Percentiles rank a stretch among this genome's conserved stretches.
These are phyloP conservation scores for Ilex aquifolium DNA, from an alignment of 257 asterid species.

Conservation along the genomic window DNA sequence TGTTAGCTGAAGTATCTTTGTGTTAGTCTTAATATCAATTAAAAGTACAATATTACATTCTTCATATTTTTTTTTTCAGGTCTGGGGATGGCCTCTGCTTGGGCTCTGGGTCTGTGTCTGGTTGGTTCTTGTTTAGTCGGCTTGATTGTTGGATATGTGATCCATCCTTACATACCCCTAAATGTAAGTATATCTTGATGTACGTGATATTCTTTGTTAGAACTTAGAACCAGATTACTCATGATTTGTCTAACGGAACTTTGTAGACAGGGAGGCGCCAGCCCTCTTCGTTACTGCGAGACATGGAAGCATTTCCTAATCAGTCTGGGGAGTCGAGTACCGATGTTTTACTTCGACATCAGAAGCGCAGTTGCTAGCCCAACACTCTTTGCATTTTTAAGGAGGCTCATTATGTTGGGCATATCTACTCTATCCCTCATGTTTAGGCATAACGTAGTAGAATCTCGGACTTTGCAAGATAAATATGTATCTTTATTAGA, in stretches of 20 bases:
- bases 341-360: constrained; percentile 69
- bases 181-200: constrained; percentile 43
- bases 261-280: constrained; percentile 81
- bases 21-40: constrained; percentile 2
- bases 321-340: constrained; percentile 68
- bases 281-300: constrained; percentile 35
- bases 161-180: constrained; percentile 57
- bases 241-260: constrained; percentile 29
- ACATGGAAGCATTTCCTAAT: constrained; percentile 79
- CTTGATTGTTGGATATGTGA: constrained; percentile 53
- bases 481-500: constrained; percentile 43
- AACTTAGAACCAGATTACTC: neutral
- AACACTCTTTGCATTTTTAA: constrained; percentile 18
- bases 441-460: constrained; percentile 34
- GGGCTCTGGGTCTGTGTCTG: constrained; percentile 52
- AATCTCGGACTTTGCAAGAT: constrained; percentile 19
- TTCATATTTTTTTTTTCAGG: constrained; percentile 31
- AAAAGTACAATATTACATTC: neutral
- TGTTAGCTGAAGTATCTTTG: neutral
- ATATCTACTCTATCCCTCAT: constrained; percentile 49
- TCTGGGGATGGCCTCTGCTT: constrained; percentile 43
- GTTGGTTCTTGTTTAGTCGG: constrained; percentile 59
- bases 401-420: constrained; percentile 27
- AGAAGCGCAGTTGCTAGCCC: constrained; percentile 79
- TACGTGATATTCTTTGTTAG: neutral